phyloP scores from a whole-genome alignment of 371 early-diverging fungal genomes.

The Apophysomyces trapeziformis region DNA sequence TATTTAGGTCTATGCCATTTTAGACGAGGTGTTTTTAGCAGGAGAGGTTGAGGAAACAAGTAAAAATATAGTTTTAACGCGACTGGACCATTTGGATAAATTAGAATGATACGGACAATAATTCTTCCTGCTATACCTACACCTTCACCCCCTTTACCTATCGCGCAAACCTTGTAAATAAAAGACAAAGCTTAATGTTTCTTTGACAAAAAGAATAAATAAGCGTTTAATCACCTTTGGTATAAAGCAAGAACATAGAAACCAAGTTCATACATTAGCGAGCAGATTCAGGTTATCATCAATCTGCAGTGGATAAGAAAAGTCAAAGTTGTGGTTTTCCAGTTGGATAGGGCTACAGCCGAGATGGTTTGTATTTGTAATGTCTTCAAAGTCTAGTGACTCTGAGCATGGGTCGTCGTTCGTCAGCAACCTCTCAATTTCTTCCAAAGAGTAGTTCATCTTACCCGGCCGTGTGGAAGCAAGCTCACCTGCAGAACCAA shows the following conservation, averaged over 20 bases:
- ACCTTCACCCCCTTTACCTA: not conserved
- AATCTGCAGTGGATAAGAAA: conserved; percentile 4
- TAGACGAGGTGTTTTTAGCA: conserved; percentile 97
- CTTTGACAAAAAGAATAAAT: too few relatives aligned
- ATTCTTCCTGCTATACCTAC: not conserved
- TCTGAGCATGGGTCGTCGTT: not conserved
- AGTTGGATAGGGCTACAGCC: not conserved
- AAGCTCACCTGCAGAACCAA: not conserved
- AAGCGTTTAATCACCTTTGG: too few relatives aligned
- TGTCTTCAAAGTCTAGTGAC: not conserved
- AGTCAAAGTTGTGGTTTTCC: not conserved
- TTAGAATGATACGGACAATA: conserved; percentile 57
- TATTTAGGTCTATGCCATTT: conserved; percentile 88
- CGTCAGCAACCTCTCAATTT: not conserved
- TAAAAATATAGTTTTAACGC: conserved; percentile 73
- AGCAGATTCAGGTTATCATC: not conserved
- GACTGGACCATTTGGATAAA: conserved; percentile 81
- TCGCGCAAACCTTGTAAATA: too few relatives aligned
- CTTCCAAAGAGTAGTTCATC: conserved; percentile 4
- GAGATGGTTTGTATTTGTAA: not conserved
- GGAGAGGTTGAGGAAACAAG: conserved; percentile 98
- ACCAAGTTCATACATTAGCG: not conserved
- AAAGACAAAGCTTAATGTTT: too few relatives aligned
- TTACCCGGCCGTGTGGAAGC: not conserved
- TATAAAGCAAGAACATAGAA: not conserved